Evolutionary conservation across 2,329 filamentous ascomycete species (phyloP).

Genomic region (Paraconiothyrium sp.): DNA sequence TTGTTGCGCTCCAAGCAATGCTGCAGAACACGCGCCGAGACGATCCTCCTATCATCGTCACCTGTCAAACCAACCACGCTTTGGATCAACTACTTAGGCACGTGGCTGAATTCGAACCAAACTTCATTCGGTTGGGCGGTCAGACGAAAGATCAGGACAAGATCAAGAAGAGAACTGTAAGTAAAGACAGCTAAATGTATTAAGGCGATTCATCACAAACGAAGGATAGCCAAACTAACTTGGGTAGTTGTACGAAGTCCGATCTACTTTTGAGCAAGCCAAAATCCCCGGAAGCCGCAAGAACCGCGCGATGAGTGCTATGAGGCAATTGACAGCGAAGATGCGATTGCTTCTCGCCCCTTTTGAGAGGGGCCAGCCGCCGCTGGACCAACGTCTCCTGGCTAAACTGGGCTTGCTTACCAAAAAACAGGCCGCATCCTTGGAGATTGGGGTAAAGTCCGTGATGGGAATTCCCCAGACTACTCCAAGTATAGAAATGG

Average conservation of each 20-base stretch:
- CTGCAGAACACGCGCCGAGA: slow-evolving; percentile 64
- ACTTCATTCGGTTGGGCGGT: slow-evolving; percentile 74
- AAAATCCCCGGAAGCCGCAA: slow-evolving; percentile 51
- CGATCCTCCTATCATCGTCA: slow-evolving; percentile 77
- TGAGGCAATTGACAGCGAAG: slow-evolving; percentile 47
- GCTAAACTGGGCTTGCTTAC: slow-evolving; percentile 67
- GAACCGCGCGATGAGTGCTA: slow-evolving; percentile 49
- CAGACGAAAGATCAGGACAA: slow-evolving; percentile 70
- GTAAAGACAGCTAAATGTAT: neutral
- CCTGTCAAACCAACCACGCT: slow-evolving; percentile 91
- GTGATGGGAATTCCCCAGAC: slow-evolving; percentile 52
- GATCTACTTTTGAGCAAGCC: slow-evolving; percentile 37
- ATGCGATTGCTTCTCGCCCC: slow-evolving; percentile 41
- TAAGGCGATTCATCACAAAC: neutral
- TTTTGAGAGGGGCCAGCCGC: slow-evolving; percentile 30
- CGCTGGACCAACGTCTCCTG: slow-evolving; percentile 56
- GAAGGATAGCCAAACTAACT: neutral
- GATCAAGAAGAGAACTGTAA: slow-evolving; percentile 72
- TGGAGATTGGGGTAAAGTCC: slow-evolving; percentile 60
- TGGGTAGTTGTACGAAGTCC: slow-evolving; percentile 63
- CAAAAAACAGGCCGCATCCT: slow-evolving; percentile 68
- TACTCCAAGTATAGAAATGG: slow-evolving; percentile 52
- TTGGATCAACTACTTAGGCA: slow-evolving; percentile 81
- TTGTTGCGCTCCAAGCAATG: slow-evolving; percentile 73
- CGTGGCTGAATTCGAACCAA: slow-evolving; percentile 68